Evolutionary conservation across 179 eudicot genomes (phyloP).

Genomic region (Camellia oleifera): DNA sequence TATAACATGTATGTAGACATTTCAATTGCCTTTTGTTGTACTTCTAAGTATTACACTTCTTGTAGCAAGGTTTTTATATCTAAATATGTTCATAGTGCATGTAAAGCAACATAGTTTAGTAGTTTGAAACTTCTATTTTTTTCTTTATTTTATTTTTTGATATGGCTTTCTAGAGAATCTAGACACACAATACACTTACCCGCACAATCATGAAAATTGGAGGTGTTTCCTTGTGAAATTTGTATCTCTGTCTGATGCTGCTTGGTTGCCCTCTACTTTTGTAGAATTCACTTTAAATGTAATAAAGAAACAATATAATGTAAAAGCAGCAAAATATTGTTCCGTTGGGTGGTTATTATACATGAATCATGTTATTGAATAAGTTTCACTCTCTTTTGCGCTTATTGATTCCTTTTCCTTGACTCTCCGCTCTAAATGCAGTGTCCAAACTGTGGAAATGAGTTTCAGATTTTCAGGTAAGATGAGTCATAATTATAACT

Average conservation of each 20-base stretch:
- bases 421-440: conserved; percentile 38
- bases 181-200: background rate
- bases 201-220: background rate
- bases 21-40: background rate
- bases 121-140: background rate
- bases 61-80: background rate
- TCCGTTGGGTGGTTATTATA: background rate
- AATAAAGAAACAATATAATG: background rate
- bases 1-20: background rate
- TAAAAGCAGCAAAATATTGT: background rate
- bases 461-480: conserved; percentile 87
- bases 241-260: background rate
- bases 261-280: background rate
- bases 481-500: conserved; percentile 11
- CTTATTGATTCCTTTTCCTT: conserved; percentile 23
- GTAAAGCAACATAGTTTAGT: background rate
- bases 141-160: background rate
- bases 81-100: background rate
- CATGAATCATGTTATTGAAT: background rate
- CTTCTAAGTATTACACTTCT: background rate
- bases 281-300: background rate
- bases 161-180: conserved; percentile 12
- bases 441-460: conserved; percentile 94
- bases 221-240: background rate
- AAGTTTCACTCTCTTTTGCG: background rate